Conservation (phyloP, 1,139 yeast genomes). For the Magnusiomyces paraingens region DNA sequence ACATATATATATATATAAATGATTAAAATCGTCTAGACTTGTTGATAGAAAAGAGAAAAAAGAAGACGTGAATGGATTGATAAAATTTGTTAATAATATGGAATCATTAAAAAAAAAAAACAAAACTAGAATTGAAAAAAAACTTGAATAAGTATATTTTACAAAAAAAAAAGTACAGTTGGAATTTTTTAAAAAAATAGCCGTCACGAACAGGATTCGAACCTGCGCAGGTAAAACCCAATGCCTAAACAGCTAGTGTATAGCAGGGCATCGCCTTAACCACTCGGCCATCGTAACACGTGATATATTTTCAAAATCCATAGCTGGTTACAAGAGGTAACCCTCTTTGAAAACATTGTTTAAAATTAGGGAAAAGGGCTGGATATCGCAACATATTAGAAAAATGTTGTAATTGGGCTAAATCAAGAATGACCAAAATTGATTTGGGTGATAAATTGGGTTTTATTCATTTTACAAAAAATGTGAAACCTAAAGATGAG, state of each 20-base stretch:
- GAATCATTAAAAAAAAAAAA: background rate
- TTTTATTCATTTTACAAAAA: too few relatives aligned
- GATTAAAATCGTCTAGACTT: too few relatives aligned
- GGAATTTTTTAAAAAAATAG: conserved; percentile 52
- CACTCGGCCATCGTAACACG: conserved; percentile 76
- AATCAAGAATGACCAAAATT: too few relatives aligned
- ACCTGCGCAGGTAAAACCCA: conserved; percentile 85
- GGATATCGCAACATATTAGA: too few relatives aligned
- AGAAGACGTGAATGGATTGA: background rate
- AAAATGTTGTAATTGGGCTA: too few relatives aligned
- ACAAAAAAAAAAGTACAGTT: conserved; percentile 63
- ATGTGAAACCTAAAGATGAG: too few relatives aligned
- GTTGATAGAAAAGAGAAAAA: background rate
- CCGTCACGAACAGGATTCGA: conserved; percentile 86
- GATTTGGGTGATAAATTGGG: too few relatives aligned
- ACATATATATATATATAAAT: too few relatives aligned
- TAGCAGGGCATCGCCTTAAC: conserved; percentile 87
- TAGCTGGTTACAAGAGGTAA: too few relatives aligned
- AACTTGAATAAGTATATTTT: conserved; percentile 12
- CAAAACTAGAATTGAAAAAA: conserved; percentile 3
- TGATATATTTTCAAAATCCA: too few relatives aligned
- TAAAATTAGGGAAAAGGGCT: too few relatives aligned
- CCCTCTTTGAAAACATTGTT: too few relatives aligned
- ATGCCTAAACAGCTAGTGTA: conserved; percentile 48
- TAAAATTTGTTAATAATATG: background rate